Evolutionary conservation across 2,329 filamentous ascomycete species (phyloP).

Genomic region (Scolecobasidium constrictum): DNA sequence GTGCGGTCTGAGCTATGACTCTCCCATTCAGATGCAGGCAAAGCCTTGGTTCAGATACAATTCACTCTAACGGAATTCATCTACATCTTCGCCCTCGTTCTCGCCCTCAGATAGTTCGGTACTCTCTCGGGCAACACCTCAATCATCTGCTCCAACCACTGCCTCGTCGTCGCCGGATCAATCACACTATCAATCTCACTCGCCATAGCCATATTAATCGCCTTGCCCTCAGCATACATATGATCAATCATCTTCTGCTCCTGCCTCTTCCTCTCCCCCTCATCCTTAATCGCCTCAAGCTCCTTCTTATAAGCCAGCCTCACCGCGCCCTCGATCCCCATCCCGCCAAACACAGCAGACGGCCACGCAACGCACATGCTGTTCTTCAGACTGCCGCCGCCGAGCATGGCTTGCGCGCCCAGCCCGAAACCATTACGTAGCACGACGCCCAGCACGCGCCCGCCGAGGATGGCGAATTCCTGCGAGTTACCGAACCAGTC

Average conservation of each 20-base stretch:
- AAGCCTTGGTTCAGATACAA: no score
- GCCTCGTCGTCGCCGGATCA: conserved; percentile 4
- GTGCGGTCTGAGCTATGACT: no score
- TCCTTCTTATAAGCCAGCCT: conserved; percentile 4
- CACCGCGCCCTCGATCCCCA: conserved; percentile 2
- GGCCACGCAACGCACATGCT: conserved; percentile 5
- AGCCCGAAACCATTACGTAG: conserved; percentile 1
- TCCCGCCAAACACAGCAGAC: conserved; percentile 1
- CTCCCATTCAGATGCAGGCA: no score
- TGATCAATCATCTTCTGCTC: conserved; percentile 4
- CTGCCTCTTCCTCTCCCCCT: background rate
- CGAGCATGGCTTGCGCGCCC: conserved; percentile 4
- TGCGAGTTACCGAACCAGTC: conserved; percentile 3
- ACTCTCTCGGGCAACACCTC: conserved; percentile 3
- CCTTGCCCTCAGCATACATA: background rate
- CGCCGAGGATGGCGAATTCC: conserved; percentile 3
- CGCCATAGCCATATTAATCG: conserved; percentile 5
- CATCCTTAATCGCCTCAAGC: background rate
- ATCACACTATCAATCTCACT: conserved; percentile 2
- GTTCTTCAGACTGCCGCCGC: background rate
- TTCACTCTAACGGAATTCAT: no score
- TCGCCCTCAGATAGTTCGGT: conserved; percentile 1
- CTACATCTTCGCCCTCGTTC: background rate
- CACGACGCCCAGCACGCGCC: background rate
- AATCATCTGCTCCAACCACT: conserved; percentile 4